Base-by-base conservation (phyloP, 163 green algal genomes). In the Coccomyxa subellipsoidea region DNA sequence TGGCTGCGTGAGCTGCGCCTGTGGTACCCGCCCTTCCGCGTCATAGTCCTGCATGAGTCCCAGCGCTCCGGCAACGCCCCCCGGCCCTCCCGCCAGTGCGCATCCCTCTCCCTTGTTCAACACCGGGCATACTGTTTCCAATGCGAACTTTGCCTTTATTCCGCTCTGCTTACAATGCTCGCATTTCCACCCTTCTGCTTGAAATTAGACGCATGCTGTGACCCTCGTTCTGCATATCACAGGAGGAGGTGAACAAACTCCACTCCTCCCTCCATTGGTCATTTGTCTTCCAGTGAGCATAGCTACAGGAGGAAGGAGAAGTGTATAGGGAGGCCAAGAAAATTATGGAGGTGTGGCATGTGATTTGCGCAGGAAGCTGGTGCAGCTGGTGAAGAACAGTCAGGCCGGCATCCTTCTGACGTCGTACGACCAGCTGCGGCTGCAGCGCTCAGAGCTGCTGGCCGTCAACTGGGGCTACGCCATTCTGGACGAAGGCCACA, bases 401-500 rank as follows among this genome's bases (percentile, higher is more conserved):
- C 54, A 85, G 7, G 37, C 82, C 27, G 93, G 93, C 34, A 78
- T 99, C 10, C 66, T 99, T 54, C 75, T 99, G 21, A 98, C 95
- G 15, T 97, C 93, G 0, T 99, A 98, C 83, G 96, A 98, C 66
- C 87, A 93, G 79, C 78, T 99, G 85, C 92, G 96, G 29, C 80
- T 94, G 70, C 83, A 91, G 77, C 85, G 89, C 0, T 82, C 83
- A 2, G 38, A 91, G 80, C 87, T 98, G 85, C 89, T 97, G 81
- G 71, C 84, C 4, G 81, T 94, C 75, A 82, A 85, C 32, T 99
- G 96, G 96, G 96, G 95, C 5, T 96, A 96, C 75, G 94, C 85
- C 1, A 88, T 99, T 10, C 90, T 99, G 79, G 96, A 99, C 80
- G 96, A 99, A 70, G 96, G 96, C 0, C 96, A 99, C 90, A 97